phyloP scores from a whole-genome alignment of 768 basidiomycete genomes.

The Jaapia argillacea region DNA sequence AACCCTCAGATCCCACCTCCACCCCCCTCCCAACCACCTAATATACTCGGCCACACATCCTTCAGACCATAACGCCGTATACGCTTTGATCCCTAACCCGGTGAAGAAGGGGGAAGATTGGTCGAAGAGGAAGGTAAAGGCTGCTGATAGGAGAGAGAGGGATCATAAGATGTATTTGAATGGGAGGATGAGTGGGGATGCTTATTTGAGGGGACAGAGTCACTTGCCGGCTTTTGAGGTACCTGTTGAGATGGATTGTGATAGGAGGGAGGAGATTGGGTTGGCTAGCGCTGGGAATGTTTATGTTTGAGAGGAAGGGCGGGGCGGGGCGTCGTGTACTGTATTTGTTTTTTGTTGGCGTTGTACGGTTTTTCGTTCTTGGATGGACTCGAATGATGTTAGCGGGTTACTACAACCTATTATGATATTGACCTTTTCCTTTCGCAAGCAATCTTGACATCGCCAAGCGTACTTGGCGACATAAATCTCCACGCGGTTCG shows the following conservation, averaged over 20 bases:
- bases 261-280: too few species aligned
- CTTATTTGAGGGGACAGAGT: constrained; percentile 8
- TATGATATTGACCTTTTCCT: neutral
- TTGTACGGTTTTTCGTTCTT: too few species aligned
- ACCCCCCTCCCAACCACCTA: too few species aligned
- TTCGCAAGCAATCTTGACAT: neutral
- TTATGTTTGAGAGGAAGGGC: too few species aligned
- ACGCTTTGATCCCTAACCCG: too few species aligned
- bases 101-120: constrained; percentile 6
- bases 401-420: too few species aligned
- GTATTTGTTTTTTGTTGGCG: too few species aligned
- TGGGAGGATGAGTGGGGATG: constrained; percentile 2
- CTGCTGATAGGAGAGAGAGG: constrained; percentile 19
- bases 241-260: too few species aligned
- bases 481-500: constrained; percentile 8
- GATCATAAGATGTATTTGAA: constrained; percentile 14
- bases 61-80: constrained; percentile 40
- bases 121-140: constrained; percentile 9
- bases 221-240: too few species aligned
- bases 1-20: constrained; percentile 22
- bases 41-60: constrained; percentile 48
- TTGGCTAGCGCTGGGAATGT: too few species aligned
- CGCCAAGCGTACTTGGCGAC: constrained; percentile 12
- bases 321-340: too few species aligned
- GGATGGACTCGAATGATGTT: too few species aligned